Evolutionary conservation across 2,329 filamentous ascomycete genomes (phyloP).

Genomic region (Fusarium napiforme): DNA sequence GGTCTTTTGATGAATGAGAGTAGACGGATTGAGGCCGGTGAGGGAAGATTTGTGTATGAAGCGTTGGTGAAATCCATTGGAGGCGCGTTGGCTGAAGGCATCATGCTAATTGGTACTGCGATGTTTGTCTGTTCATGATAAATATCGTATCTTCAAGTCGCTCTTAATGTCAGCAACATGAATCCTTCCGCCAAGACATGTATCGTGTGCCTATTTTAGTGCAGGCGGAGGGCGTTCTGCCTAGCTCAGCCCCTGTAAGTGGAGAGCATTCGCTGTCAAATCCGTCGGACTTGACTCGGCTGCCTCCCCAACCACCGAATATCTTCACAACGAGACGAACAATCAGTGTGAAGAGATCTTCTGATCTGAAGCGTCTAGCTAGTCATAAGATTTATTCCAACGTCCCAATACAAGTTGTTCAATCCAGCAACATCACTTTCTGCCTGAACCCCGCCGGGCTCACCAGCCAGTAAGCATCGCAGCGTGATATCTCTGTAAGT

Average conservation of each 20-base stretch:
- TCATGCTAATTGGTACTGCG: too few relatives aligned
- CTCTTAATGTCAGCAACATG: neutral
- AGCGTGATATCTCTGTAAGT: conserved; percentile 4
- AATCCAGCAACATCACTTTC: neutral
- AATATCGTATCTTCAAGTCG: neutral
- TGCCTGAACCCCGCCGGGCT: neutral
- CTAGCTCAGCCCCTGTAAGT: conserved; percentile 7
- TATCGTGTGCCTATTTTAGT: conserved; percentile 1
- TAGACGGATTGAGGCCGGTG: neutral
- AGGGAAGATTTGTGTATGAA: neutral
- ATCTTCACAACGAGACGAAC: accelerated
- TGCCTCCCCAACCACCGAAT: conserved; percentile 1
- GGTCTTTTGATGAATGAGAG: neutral
- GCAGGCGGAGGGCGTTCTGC: neutral
- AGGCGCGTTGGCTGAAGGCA: accelerated
- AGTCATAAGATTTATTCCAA: conserved; percentile 2
- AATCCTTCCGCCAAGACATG: neutral
- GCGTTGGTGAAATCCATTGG: neutral
- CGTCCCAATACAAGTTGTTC: conserved; percentile 11
- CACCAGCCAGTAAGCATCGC: neutral
- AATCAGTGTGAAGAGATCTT: accelerated
- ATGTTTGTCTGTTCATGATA: too few relatives aligned
- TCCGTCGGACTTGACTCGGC: neutral
- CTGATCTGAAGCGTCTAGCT: accelerated
- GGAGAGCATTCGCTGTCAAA: neutral